phyloP scores from a whole-genome alignment of 2,329 filamentous ascomycete species.

The Botrytis medusae region DNA sequence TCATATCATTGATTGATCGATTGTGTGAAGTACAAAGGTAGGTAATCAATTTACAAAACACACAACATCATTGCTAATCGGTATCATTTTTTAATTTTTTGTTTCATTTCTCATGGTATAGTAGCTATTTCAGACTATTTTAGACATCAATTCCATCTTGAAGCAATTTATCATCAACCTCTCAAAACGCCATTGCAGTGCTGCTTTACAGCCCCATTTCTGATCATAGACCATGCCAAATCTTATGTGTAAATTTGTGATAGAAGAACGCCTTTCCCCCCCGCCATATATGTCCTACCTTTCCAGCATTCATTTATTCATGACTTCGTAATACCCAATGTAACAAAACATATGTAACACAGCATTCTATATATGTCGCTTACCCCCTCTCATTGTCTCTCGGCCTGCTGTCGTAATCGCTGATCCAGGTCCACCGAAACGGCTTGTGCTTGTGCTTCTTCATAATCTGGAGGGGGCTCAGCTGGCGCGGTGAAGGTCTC shows the following conservation, averaged over 20 bases:
- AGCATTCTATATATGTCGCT: constrained; percentile 12
- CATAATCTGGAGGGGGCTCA: constrained; percentile 88
- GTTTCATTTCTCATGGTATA: not conserved
- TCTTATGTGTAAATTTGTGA: constrained; percentile 17
- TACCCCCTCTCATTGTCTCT: constrained; percentile 43
- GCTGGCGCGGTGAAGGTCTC: constrained; percentile 47
- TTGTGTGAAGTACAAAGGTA: not conserved
- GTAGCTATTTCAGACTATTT: not conserved
- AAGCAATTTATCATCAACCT: constrained; percentile 13
- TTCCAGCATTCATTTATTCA: constrained; percentile 22
- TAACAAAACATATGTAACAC: constrained; percentile 17
- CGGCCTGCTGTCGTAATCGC: constrained; percentile 71
- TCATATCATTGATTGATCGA: not conserved
- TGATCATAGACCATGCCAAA: constrained; percentile 17
- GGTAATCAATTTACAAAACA: not conserved
- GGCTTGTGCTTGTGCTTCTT: constrained; percentile 79
- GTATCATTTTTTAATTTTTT: no score
- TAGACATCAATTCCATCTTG: constrained; percentile 9
- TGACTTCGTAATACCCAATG: constrained; percentile 22
- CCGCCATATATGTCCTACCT: constrained; percentile 8
- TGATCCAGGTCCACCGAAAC: constrained; percentile 60
- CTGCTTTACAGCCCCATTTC: constrained; percentile 16
- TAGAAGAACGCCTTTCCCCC: constrained; percentile 20
- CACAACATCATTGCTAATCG: not conserved
- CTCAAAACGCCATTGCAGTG: constrained; percentile 21